phyloP scores from a whole-genome alignment of 2,329 filamentous ascomycete genomes.

The Beauveria australis region DNA sequence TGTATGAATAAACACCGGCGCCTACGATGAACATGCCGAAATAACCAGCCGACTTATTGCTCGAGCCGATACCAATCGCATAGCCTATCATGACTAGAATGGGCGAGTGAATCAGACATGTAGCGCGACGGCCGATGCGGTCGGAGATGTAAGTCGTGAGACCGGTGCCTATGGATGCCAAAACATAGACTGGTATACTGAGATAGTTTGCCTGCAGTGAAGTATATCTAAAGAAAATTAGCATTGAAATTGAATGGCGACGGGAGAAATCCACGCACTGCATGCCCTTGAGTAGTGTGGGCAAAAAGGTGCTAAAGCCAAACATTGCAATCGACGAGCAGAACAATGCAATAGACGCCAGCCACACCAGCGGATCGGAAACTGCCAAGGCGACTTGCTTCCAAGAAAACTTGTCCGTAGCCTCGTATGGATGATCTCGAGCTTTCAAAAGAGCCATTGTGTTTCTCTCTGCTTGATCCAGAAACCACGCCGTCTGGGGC shows the following conservation, averaged over 20 bases:
- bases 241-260: not conserved
- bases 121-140: constrained; percentile 21
- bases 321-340: constrained; percentile 25
- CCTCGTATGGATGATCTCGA: constrained; percentile 18
- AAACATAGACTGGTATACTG: constrained; percentile 27
- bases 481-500: constrained; percentile 35
- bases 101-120: constrained; percentile 21
- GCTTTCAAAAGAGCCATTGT: constrained; percentile 21
- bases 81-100: constrained; percentile 25
- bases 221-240: constrained; percentile 11
- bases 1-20: constrained; percentile 13
- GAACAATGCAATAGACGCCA: constrained; percentile 22
- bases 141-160: constrained; percentile 23
- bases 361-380: constrained; percentile 23
- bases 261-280: constrained; percentile 15
- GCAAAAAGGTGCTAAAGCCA: constrained; percentile 28
- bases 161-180: constrained; percentile 20
- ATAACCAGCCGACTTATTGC: constrained; percentile 22
- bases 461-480: constrained; percentile 30
- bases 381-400: constrained; percentile 18
- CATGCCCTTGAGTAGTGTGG: constrained; percentile 26
- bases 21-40: constrained; percentile 24
- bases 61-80: constrained; percentile 23
- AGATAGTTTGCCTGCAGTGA: constrained; percentile 24
- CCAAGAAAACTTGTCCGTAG: constrained; percentile 16